Base-by-base conservation (phyloP, 179 eudicot species). In the Gypsophila paniculata region DNA sequence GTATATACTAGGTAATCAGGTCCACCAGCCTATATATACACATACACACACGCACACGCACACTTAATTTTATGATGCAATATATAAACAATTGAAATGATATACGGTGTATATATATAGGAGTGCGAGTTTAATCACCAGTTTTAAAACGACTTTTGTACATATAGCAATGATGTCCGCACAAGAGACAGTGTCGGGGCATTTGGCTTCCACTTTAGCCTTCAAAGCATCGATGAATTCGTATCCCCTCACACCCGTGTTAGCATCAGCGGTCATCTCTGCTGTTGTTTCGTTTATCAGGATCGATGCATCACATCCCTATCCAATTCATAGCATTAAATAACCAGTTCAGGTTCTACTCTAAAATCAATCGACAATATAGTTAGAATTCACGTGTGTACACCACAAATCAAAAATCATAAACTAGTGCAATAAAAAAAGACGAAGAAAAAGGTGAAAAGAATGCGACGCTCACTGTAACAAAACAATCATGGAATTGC, bases 241-340 rank as follows among this genome's bases (percentile, higher is more conserved):
- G 61, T 39, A 81, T 1, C 83, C 89, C 67, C 89, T 79, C 25
- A 84, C 72, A 42, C 53, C 66, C 12, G 39, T 72, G 14, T 89
- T 85, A 3, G 89, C 78, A 0, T 23, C 53, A 0, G 86, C 81
- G 0, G 73, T 79, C 57, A 66, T 85, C 75, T 89, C 90, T 0
- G 93, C 76, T 1, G 64, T 3, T 11, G 69, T 14, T 12, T 86
- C 91, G 6, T 73, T 70, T 0, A 89, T 76, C 39, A 89, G 87
- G 22, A 89, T 84, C 13, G 95, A 89, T 32, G 81, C 95, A 39
- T 89, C 95, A 52, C 95, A 89, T 18, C 95, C 82, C 82, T 78
- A 0, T 42, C 8, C 46, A 42, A 42, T 29, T 29, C 34, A 29
- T 29, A 29, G 34, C 34, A 4, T 29, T 29, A 29, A 29, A 29